Conservation (phyloP, 78 protist species). For the Guillardia theta region DNA sequence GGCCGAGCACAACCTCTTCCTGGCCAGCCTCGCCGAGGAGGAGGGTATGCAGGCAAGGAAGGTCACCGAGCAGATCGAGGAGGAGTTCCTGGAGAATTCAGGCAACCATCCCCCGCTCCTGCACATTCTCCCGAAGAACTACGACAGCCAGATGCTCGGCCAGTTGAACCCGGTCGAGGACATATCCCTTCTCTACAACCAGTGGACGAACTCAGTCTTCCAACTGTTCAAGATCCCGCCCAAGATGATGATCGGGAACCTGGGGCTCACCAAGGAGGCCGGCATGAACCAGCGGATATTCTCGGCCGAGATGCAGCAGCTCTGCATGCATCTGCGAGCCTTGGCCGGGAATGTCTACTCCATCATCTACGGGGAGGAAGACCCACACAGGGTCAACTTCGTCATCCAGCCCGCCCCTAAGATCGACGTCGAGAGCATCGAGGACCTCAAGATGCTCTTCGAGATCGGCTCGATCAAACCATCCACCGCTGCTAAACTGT, state of each 20-base stretch:
- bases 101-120: not conserved
- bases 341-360: not conserved
- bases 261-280: not conserved
- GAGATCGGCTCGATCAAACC: conserved; percentile 16
- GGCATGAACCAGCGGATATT: not conserved
- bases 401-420: not conserved
- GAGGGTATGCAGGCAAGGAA: not conserved
- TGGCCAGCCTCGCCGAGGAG: not conserved
- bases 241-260: not conserved
- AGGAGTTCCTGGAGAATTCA: no score
- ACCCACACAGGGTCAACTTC: not conserved
- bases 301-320: not conserved
- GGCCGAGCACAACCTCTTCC: not conserved
- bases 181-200: not conserved
- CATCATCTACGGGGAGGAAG: not conserved
- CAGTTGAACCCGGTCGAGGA: conserved; percentile 8
- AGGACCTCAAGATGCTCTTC: not conserved
- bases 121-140: not conserved
- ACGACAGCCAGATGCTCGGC: not conserved
- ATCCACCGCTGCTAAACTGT: not conserved
- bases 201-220: not conserved
- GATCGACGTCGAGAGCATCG: not conserved
- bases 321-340: not conserved
- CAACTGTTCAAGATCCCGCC: not conserved
- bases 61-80: not conserved